Percentiles rank a stretch among this genome's conserved stretches.
phyloP scores from a whole-genome alignment of 176 grass and related monocot genomes.

The Musa troglodytarum region DNA sequence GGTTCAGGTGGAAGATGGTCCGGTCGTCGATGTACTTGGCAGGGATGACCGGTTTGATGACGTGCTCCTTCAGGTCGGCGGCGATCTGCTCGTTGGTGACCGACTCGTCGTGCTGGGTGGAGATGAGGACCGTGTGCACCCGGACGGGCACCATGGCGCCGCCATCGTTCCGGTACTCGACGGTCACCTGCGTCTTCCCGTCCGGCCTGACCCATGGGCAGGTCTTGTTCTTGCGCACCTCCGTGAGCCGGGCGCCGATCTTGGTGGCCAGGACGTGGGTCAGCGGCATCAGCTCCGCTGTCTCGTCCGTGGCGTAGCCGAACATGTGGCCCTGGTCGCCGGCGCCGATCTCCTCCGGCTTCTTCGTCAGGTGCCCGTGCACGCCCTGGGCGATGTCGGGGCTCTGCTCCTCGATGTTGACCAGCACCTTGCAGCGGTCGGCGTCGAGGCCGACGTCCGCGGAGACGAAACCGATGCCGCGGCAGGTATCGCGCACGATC shows the following conservation, averaged over 20 bases:
- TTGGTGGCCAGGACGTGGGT: slow-evolving; percentile 10
- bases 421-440: slow-evolving; percentile 11
- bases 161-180: slow-evolving; percentile 52
- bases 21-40: slow-evolving; percentile 13
- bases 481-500: slow-evolving; percentile 10
- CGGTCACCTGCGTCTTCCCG: slow-evolving; percentile 30
- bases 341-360: slow-evolving; percentile 4
- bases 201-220: slow-evolving; percentile 6
- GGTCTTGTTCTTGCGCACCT: slow-evolving; percentile 4
- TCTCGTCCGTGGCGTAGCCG: slow-evolving; percentile 10
- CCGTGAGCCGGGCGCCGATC: neutral
- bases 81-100: slow-evolving; percentile 75
- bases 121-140: slow-evolving; percentile 81
- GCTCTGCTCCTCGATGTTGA: slow-evolving; percentile 20
- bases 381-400: neutral
- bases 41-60: slow-evolving; percentile 64
- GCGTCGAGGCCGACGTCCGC: neutral
- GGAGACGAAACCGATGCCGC: slow-evolving; percentile 7
- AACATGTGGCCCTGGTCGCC: slow-evolving; percentile 1
- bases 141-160: slow-evolving; percentile 70
- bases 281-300: neutral
- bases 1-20: slow-evolving; percentile 18
- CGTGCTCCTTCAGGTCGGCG: slow-evolving; percentile 75
- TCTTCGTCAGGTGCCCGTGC: slow-evolving; percentile 2
- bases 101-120: slow-evolving; percentile 73